Conservation (phyloP, 1,284 basidiomycete genomes). For the Gymnopus androsaceus region DNA sequence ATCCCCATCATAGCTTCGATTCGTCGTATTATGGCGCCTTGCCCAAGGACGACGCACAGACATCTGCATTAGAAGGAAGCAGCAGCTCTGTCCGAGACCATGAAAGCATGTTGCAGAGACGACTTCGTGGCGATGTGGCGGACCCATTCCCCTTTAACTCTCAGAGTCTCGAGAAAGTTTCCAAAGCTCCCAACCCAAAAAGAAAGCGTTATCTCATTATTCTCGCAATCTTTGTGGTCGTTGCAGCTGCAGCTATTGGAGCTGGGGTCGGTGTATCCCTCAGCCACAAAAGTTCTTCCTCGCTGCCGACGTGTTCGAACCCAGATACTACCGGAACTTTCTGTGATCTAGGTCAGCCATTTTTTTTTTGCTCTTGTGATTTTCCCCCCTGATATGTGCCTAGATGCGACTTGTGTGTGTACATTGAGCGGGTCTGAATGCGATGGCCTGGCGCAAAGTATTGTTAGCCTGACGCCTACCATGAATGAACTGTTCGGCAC, state of each 20-base stretch:
- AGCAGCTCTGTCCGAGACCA: slow-evolving; percentile 2
- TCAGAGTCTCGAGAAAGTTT: slow-evolving; percentile 2
- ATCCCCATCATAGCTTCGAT: slow-evolving; percentile 47
- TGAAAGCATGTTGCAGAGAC: neutral
- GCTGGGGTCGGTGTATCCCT: slow-evolving; percentile 42
- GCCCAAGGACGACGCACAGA: slow-evolving; percentile 23
- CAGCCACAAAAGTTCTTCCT: slow-evolving; percentile 27
- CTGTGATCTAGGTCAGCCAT: slow-evolving; percentile 57
- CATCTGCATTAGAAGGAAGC: slow-evolving; percentile 26
- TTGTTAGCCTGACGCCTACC: slow-evolving; percentile 49
- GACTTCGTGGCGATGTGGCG: neutral
- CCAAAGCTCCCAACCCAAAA: slow-evolving; percentile 11
- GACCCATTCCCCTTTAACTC: neutral
- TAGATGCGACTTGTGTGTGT: slow-evolving; percentile 66
- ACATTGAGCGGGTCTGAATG: slow-evolving; percentile 48
- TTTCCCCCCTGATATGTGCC: slow-evolving; percentile 12
- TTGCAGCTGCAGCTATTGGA: slow-evolving; percentile 41
- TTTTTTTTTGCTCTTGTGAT: neutral
- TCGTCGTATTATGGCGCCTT: slow-evolving; percentile 26
- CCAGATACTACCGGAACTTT: slow-evolving; percentile 45
- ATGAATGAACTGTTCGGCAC: slow-evolving; percentile 51
- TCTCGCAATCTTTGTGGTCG: slow-evolving; percentile 33
- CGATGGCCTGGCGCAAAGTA: slow-evolving; percentile 52
- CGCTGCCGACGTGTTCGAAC: slow-evolving; percentile 33
- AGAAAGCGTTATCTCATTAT: slow-evolving; percentile 34